phyloP scores from a whole-genome alignment of 371 early-diverging fungal genomes.

The Sporodiniella umbellata region DNA sequence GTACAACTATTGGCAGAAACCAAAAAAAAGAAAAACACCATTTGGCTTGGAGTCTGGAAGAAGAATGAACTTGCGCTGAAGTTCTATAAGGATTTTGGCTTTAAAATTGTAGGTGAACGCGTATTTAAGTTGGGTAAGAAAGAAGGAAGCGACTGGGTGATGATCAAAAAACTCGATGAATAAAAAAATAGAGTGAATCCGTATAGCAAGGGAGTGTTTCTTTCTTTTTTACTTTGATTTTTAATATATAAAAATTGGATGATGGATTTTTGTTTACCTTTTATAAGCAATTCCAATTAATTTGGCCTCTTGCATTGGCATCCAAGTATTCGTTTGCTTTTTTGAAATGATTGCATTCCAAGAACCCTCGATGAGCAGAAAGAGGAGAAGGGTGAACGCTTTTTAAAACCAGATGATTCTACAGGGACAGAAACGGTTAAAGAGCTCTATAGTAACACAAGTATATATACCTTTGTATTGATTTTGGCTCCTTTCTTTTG shows the following conservation, averaged over 20 bases:
- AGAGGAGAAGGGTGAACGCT: slow-evolving; percentile 96
- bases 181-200: no score
- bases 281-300: slow-evolving; percentile 73
- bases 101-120: slow-evolving; percentile 22
- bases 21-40: slow-evolving; percentile 19
- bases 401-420: slow-evolving; percentile 85
- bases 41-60: slow-evolving; percentile 41
- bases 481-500: slow-evolving; percentile 70
- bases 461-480: slow-evolving; percentile 55
- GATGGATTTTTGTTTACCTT: no score
- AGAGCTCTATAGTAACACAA: no score
- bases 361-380: slow-evolving; percentile 87
- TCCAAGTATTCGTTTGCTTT: slow-evolving; percentile 90
- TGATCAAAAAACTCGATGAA: slow-evolving; percentile 21
- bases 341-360: slow-evolving; percentile 88
- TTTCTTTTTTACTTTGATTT: no score
- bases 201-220: no score
- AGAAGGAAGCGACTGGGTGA: slow-evolving; percentile 20
- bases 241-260: no score
- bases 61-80: slow-evolving; percentile 19
- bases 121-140: slow-evolving; percentile 22
- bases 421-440: no score
- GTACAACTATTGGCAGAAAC: slow-evolving; percentile 8
- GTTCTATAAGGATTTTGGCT: slow-evolving; percentile 25
- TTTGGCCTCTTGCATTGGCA: slow-evolving; percentile 54